Evolutionary conservation across 148 eudicot species (phyloP).

Genomic region (Bassia scoparia): DNA sequence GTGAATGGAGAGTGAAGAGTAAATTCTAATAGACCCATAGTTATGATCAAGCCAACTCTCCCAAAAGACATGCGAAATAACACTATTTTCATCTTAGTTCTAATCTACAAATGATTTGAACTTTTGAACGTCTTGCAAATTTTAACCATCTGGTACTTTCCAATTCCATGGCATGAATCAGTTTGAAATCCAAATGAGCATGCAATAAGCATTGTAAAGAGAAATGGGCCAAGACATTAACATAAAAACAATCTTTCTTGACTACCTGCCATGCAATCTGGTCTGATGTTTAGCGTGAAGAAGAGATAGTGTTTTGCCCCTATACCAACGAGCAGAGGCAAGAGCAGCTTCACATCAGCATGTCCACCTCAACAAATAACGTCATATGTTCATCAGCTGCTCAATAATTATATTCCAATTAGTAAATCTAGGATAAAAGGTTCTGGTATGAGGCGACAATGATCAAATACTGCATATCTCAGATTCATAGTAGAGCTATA

Average conservation of each 20-base stretch:
- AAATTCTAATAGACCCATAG: not conserved
- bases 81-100: not conserved
- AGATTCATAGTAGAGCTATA: no score
- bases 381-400: constrained; percentile 62
- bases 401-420: constrained; percentile 39
- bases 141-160: not conserved
- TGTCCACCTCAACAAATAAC: constrained; percentile 98
- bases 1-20: not conserved
- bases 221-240: not conserved
- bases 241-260: no score
- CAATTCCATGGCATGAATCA: not conserved
- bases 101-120: not conserved
- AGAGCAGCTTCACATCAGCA: constrained; percentile 99
- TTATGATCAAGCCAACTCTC: not conserved
- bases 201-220: no score
- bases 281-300: constrained; percentile 92
- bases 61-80: not conserved
- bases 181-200: not conserved
- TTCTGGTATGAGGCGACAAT: not conserved
- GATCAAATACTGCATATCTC: constrained; percentile 11
- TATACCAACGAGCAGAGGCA: constrained; percentile 84
- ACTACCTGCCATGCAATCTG: constrained; percentile 99
- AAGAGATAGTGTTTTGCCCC: constrained; percentile 96
- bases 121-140: not conserved
- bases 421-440: constrained; percentile 17